Evolutionary conservation across 768 basidiomycete genomes (phyloP), one percentile per base, ranked within the genome.

Genomic region (Tremella mesenterica): DNA sequence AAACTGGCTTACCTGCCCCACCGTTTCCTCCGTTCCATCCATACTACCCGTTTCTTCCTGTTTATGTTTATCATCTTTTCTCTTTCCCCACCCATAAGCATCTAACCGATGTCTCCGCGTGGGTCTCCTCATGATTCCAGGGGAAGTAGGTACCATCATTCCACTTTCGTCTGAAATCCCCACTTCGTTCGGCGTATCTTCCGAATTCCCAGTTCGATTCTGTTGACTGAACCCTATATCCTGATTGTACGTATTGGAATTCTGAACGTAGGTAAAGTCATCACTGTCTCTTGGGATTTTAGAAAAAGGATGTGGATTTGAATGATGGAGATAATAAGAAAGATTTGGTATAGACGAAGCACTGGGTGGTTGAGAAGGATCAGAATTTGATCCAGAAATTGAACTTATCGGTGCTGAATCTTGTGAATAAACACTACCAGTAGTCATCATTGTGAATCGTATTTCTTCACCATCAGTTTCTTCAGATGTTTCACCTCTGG

Each of bases 361-460:
- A n/a, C 53, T 53, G 20, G 36, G 38, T 9, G 50, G 54, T 18
- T 57, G 45, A 9, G 50, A 41, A 23, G 38, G 38, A n/a, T n/a
- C n/a, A n/a, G n/a, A n/a, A n/a, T n/a, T n/a, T n/a, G n/a, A n/a
- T n/a, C n/a, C n/a, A n/a, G 41, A 20, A 9, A 20, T 25, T n/a
- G 18, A 20, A 20, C 41, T 43, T 43, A 25, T 7, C 4, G 61
- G 61, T 1, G 58, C 63, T n/a, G 60, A 61, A 25, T 61, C 57
- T 43, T 65, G 63, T 8, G 60, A 61, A 39, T 65, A 65, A 5
- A 54, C 41, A 14, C 57, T 59, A 5, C 50, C 47, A 4, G 48
- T 44, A 2, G 63, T 61, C 34, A 54, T 43, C 27, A 39, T 60
- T 14, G 59, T 64, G 36, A 59, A 62, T n/a, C 61, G 50, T 29